Conservation (phyloP, 2,329 filamentous ascomycete genomes). For the Fusarium subglutinans region DNA sequence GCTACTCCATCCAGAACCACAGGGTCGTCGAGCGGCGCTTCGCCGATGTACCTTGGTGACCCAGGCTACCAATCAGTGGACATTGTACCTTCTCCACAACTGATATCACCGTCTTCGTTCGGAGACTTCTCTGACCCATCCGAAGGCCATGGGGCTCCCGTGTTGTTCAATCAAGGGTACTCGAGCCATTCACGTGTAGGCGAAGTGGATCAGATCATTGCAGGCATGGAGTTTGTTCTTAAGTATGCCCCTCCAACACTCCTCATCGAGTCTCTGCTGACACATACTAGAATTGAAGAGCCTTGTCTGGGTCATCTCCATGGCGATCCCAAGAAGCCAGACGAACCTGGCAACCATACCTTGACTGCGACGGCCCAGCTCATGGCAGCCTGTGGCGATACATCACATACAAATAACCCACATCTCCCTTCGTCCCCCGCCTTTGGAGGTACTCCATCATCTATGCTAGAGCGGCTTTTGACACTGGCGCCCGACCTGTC, state of each 20-base stretch:
- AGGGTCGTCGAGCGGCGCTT: not conserved
- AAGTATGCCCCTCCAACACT: constrained; percentile 12
- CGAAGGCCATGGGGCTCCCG: not conserved
- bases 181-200: not conserved
- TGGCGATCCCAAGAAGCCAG: constrained; percentile 4
- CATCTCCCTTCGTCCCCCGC: not conserved
- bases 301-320: constrained; percentile 22
- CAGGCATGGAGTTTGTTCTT: constrained; percentile 49
- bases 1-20: not conserved
- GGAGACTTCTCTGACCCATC: not conserved
- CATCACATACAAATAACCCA: not conserved
- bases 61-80: not conserved
- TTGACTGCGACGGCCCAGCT: constrained; percentile 19
- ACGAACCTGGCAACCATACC: constrained; percentile 7
- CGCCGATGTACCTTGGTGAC: constrained; percentile 1
- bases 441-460: not conserved
- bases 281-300: constrained; percentile 1
- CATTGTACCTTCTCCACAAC: not conserved
- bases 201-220: constrained; percentile 8
- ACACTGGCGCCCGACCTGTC: constrained; percentile 10
- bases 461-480: constrained; percentile 6
- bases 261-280: not conserved
- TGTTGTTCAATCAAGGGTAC: not conserved
- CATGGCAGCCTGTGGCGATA: not conserved
- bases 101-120: constrained; percentile 11